These are phyloP conservation scores for Citrullus colocynthis DNA, from an alignment of 306 rosid genomes.

Conservation along the genomic window DNA sequence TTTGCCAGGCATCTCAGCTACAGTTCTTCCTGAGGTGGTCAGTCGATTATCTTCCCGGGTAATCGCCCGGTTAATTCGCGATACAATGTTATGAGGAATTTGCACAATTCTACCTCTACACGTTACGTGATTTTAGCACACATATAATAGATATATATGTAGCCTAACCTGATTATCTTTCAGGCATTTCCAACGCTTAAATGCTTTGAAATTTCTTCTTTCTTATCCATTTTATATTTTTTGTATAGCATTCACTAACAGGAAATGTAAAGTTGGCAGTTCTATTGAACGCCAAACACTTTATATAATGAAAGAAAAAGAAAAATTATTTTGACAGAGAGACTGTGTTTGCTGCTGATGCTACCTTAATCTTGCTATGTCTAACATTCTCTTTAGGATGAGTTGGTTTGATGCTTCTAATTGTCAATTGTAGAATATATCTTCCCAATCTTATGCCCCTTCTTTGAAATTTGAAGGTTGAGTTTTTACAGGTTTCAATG, in stretches of 20 bases:
- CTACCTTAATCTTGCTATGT: background rate
- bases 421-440: background rate
- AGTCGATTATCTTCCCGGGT: constrained; percentile 82
- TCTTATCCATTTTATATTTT: background rate
- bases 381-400: background rate
- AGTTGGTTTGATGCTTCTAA: background rate
- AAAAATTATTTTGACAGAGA: background rate
- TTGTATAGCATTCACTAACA: constrained; percentile 1
- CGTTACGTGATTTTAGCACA: background rate
- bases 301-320: background rate
- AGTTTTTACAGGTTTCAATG: too few species aligned
- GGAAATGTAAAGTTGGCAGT: background rate
- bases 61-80: constrained; percentile 73
- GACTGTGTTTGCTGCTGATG: background rate
- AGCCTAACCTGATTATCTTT: constrained; percentile 1
- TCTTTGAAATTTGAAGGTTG: too few species aligned
- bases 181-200: background rate
- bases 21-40: constrained; percentile 71
- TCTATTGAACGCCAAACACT: background rate
- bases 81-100: constrained; percentile 45
- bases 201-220: background rate
- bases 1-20: constrained; percentile 69
- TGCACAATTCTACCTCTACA: background rate
- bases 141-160: background rate
- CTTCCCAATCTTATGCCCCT: background rate